Conservation (phyloP, 129 eudicot species). For the Flaveria trinervia region DNA sequence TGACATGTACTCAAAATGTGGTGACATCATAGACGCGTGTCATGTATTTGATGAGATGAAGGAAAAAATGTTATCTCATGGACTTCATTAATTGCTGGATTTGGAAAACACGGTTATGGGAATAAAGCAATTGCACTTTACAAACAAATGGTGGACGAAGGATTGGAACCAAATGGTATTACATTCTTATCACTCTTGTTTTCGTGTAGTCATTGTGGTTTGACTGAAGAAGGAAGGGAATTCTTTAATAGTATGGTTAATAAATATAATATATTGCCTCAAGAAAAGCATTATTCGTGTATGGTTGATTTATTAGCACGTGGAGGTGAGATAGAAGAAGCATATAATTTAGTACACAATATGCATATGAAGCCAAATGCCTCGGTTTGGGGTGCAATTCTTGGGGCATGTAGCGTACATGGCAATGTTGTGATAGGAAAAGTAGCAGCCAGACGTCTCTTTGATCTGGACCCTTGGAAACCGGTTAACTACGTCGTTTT, state of each 20-base stretch:
- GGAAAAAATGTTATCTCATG: slow-evolving; percentile 66
- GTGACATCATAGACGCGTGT: slow-evolving; percentile 50
- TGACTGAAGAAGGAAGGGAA: slow-evolving; percentile 49
- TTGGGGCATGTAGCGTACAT: slow-evolving; percentile 64
- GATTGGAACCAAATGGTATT: slow-evolving; percentile 56
- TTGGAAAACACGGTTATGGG: slow-evolving; percentile 61
- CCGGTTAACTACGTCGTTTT: slow-evolving; percentile 58
- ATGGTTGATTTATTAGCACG: slow-evolving; percentile 76
- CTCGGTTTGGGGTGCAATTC: slow-evolving; percentile 66
- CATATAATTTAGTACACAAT: slow-evolving; percentile 41
- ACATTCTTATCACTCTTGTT: slow-evolving; percentile 67
- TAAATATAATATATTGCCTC: slow-evolving; percentile 52
- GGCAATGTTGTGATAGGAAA: slow-evolving; percentile 54
- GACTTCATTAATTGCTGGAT: slow-evolving; percentile 77
- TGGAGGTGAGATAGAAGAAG: slow-evolving; percentile 65
- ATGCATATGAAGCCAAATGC: slow-evolving; percentile 53
- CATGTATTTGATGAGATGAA: slow-evolving; percentile 53
- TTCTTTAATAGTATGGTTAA: slow-evolving; percentile 51
- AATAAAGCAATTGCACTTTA: slow-evolving; percentile 46
- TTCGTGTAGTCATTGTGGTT: slow-evolving; percentile 76
- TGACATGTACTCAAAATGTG: slow-evolving; percentile 79
- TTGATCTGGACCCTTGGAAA: slow-evolving; percentile 44
- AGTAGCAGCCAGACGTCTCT: slow-evolving; percentile 51
- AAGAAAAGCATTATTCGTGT: slow-evolving; percentile 68
- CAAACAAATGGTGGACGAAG: slow-evolving; percentile 59